phyloP scores from a whole-genome alignment of 2,329 filamentous ascomycete species.

The Magnaporthiopsis poae region DNA sequence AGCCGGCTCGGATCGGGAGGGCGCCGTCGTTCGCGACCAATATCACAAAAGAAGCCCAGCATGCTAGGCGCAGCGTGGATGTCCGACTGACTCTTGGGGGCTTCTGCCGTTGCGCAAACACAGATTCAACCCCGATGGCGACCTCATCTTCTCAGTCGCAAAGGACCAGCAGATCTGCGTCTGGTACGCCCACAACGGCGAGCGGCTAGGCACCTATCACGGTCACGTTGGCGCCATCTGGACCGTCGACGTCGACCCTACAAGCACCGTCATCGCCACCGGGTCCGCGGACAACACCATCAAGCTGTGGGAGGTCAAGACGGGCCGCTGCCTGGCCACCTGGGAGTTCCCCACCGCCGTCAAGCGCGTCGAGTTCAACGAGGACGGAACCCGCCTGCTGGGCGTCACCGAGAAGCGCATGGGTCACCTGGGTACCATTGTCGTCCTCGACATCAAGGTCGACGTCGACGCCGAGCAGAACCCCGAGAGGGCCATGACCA shows the following conservation, averaged over 20 bases:
- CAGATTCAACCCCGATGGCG: slow-evolving; percentile 87
- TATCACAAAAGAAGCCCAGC: neutral
- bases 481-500: slow-evolving; percentile 72
- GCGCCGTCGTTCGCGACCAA: neutral
- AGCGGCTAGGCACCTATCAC: slow-evolving; percentile 90
- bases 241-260: slow-evolving; percentile 94
- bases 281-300: slow-evolving; percentile 98
- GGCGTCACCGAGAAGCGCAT: slow-evolving; percentile 98
- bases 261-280: slow-evolving; percentile 81
- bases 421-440: slow-evolving; percentile 88
- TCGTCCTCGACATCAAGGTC: slow-evolving; percentile 79
- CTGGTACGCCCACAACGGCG: slow-evolving; percentile 96
- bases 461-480: slow-evolving; percentile 76
- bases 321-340: slow-evolving; percentile 83
- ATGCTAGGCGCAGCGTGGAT: neutral
- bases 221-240: slow-evolving; percentile 97
- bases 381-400: slow-evolving; percentile 81
- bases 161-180: slow-evolving; percentile 63
- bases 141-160: slow-evolving; percentile 36
- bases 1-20: neutral
- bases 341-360: slow-evolving; percentile 97
- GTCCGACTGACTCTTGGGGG: neutral
- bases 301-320: slow-evolving; percentile 90
- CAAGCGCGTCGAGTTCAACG: slow-evolving; percentile 94
- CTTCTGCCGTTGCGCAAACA: neutral